Evolutionary conservation across 2,329 filamentous ascomycete species (phyloP), one percentile per base, ranked within the genome.

Genomic region (Plectosphaerella sp.): DNA sequence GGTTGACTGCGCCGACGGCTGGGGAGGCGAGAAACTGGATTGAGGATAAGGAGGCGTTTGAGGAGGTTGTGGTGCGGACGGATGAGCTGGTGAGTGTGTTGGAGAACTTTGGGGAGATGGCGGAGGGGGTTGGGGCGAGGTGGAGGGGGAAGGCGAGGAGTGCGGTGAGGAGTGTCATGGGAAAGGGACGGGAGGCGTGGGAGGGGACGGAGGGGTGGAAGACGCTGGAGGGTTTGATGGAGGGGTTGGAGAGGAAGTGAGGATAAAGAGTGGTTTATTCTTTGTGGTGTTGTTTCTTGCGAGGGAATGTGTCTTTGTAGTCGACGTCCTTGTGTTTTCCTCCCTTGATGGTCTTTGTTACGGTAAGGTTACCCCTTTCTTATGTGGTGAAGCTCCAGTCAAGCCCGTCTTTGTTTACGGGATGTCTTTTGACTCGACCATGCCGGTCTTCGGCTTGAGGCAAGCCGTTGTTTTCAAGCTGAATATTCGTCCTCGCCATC

Each of bases 121-220:
- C 84, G 18, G 83, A 85, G 56, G 64, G 83, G 28, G 84, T 97
- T 3, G 90, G 89, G 2, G 80, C 79, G 53, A 86, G 86, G 62
- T 99, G 94, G 94, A 88, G 83, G 67, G 89, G 89, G 57, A 97
- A 96, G 79, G 89, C 90, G 1, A 79, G 90, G 61, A 95, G 84
- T 66, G 92, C 92, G 11, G 78, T 96, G 3, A 78, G 91, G 50
- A 91, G 89, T 49, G 86, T 97, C 7, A 79, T 95, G 77, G 88
- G 91, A 0, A 88, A 88, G 64, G 92, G 82, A 0, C 92, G 83
- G 72, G 88, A 90, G 62, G 79, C 70, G 12, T 97, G 92, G 91
- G 91, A 96, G 70, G 91, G 82, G 11, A 88, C 77, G 28, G 73
- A 78, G 41, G 87, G 82, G 25, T 94, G 85, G 86, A 75, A 74